Evolutionary conservation across 2,329 filamentous ascomycete genomes (phyloP).

Genomic region (Botrytis aclada): DNA sequence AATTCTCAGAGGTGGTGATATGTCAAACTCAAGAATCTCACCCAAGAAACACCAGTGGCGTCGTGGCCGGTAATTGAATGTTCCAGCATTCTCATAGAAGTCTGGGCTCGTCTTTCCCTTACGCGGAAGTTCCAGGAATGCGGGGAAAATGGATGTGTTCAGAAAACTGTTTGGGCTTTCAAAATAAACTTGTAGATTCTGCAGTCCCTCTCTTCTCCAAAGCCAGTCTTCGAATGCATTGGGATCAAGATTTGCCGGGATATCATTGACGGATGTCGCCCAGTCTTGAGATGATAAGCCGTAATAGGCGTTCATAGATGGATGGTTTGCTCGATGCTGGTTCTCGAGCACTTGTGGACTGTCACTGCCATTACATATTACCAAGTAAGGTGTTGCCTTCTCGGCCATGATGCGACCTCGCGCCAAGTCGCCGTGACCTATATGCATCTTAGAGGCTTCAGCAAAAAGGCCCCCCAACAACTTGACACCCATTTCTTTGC

Average conservation of each 20-base stretch:
- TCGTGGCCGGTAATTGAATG: not conserved
- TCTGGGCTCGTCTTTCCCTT: not conserved
- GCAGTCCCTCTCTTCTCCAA: not conserved
- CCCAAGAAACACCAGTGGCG: not conserved
- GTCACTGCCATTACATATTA: not conserved
- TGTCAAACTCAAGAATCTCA: not conserved
- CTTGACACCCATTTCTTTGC: not conserved
- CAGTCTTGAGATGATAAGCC: not conserved
- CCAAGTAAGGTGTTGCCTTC: not conserved
- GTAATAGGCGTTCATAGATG: not conserved
- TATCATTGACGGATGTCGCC: not conserved
- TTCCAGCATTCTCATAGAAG: not conserved
- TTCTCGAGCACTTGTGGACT: not conserved
- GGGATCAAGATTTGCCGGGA: not conserved
- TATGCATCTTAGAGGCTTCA: not conserved
- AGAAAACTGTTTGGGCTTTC: not conserved
- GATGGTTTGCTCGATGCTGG: not conserved
- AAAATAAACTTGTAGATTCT: not conserved
- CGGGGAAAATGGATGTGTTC: not conserved
- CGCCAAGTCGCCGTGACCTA: not conserved
- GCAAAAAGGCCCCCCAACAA: not conserved
- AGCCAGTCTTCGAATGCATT: not conserved
- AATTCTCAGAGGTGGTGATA: not conserved
- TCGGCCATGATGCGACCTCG: not conserved
- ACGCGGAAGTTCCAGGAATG: not conserved